Evolutionary conservation across 495 filamentous ascomycete species (phyloP), one percentile per base, ranked within the genome.

Genomic region (Friedmanniomyces simplex): DNA sequence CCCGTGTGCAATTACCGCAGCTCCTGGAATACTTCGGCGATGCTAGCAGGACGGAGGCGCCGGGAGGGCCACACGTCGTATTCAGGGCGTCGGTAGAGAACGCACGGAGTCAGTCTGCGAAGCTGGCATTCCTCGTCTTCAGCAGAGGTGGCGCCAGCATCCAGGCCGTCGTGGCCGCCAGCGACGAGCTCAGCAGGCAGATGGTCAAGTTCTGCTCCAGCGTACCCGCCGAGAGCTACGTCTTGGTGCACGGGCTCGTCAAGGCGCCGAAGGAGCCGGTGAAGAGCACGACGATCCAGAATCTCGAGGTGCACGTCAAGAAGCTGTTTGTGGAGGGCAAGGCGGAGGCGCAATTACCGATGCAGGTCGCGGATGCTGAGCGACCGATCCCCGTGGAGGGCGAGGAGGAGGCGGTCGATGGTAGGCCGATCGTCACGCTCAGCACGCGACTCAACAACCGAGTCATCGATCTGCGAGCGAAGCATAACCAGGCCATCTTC

Each of bases 201-300:
- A 96, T 97, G 83, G 85, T 95, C 32, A 91, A 95, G 71, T 96
- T 86, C 80, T 83, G 82, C 14, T 82, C 84, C 61, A 83, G 80
- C 55, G 73, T 97, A 58, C 88, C 85, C 57, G 75, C 82, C 39
- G 91, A 96, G 71, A 86, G 81, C 8, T 79, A 91, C 25, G 85
- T 97, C 32, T 77, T 86, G 60, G 83, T 95, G 30, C 80, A 83
- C 41, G 93, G 88, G 55, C 71, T 79, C 21, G 75, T 95, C 20
- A 85, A 89, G 69, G 79, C 79, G 69, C 82, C 89, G 1, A 78
- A 81, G 7, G 86, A 91, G 58, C 76, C 80, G 37, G 81, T 96
- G 66, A 87, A 86, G 58, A 85, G 87, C 18, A 88, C 89, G 8
- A 84, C 81, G 2, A 77, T 96, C 53, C 78, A 80, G 47, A 76